Conservation (phyloP, 345 rosid genomes). For the Punica granatum region DNA sequence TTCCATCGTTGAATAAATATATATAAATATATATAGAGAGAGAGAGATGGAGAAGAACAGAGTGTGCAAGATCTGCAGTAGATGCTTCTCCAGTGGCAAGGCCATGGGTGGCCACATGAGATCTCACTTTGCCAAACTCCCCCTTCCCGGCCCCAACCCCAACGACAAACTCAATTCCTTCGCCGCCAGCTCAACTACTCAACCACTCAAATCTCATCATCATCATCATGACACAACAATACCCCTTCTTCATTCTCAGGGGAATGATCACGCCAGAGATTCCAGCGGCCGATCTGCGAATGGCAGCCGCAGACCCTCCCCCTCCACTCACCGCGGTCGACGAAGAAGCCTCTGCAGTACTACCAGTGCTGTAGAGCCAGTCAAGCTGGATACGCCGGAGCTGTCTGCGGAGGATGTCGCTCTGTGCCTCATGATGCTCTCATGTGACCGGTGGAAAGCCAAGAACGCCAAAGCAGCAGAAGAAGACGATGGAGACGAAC, state of each 20-base stretch:
- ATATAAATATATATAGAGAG: too few species aligned
- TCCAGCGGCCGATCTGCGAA: background rate
- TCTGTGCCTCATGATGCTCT: slow-evolving; percentile 38
- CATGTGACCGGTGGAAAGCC: slow-evolving; percentile 28
- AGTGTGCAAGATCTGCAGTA: slow-evolving; percentile 50
- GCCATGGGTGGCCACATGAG: slow-evolving; percentile 75
- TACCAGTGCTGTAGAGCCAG: too few species aligned
- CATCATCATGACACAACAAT: too few species aligned
- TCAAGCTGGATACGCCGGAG: too few species aligned
- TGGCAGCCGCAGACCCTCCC: background rate
- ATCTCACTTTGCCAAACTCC: slow-evolving; percentile 45
- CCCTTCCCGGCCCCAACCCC: slow-evolving; percentile 18
- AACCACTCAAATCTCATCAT: background rate
- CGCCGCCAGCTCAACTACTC: too few species aligned
- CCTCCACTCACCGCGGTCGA: background rate
- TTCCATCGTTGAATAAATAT: too few species aligned
- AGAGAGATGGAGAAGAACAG: slow-evolving; percentile 30
- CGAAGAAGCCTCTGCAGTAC: too few species aligned
- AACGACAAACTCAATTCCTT: background rate
- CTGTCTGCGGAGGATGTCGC: slow-evolving; percentile 11
- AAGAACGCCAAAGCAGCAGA: slow-evolving; percentile 10
- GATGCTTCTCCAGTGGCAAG: slow-evolving; percentile 48
- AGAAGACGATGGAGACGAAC: background rate
- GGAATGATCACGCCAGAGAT: background rate
- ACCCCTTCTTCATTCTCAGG: too few species aligned